Evolutionary conservation across 2,329 filamentous ascomycete genomes (phyloP), one percentile per base, ranked within the genome.

Genomic region (Ceratocystis variospora): DNA sequence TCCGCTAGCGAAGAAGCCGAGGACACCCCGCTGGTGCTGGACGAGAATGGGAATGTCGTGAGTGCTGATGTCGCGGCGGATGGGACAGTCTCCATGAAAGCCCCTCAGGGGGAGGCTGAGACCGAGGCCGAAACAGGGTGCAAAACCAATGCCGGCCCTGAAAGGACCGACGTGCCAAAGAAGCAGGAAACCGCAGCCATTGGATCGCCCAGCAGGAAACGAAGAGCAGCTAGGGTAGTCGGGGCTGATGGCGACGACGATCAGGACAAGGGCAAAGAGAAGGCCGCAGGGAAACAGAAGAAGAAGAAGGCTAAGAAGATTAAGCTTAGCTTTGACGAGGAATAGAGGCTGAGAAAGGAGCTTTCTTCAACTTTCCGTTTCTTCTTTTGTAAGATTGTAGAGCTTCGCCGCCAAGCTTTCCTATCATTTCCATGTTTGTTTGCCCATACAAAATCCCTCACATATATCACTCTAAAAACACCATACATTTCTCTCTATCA

Each of bases 21-120:
- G 70, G 89, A 93, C 73, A 86, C 80, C 62, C 89, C 89, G 0
- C 80, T 90, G 0, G 84, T 90, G 63, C 83, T 94, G 3, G 83
- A 93, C 70, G 88, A 90, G 72, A 79, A 82, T 3, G 87, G 84
- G 62, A 87, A 89, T 65, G 80, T 86, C 37, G 81, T 87, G 37
- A 61, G 74, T 76, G 70, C 83, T 71, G 69, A 81, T 19, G 73
- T 81, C 3, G 76, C 75, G 64, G 73, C 73, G 57, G 78, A 81
- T 68, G 79, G 79, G 6, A 72, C 69, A 3, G 75, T 79, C n/a
- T 50, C 22, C 48, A 19, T 63, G 33, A 44, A 66, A 15, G 48
- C 48, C 12, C 10, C 1, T 8, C 48, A 53, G 12, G 48, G 70
- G 71, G 67, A 12, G 19, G 12, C 57, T 17, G 57, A 12, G 17